phyloP scores from a whole-genome alignment of 257 asterid genomes.

The Solanum ossicruentum region DNA sequence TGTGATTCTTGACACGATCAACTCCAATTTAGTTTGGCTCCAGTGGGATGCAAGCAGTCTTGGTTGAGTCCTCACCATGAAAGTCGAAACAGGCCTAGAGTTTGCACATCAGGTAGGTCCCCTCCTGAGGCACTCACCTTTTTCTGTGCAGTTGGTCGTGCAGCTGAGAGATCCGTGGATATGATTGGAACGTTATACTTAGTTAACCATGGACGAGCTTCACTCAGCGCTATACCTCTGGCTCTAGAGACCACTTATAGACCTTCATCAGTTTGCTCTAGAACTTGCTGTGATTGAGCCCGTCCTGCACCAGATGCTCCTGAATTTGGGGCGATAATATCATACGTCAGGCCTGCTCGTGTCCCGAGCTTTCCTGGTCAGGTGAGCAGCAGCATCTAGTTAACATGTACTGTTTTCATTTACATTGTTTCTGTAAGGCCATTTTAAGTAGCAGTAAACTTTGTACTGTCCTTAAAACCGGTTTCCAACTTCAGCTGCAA shows the following conservation, averaged over 20 bases:
- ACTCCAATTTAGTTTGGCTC: constrained; percentile 47
- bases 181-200: constrained; percentile 48
- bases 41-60: constrained; percentile 37
- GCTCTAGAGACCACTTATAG: constrained; percentile 22
- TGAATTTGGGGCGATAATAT: constrained; percentile 27
- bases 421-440: background rate
- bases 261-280: constrained; percentile 32
- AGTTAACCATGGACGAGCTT: constrained; percentile 38
- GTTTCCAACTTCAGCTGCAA: constrained; percentile 39
- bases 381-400: constrained; percentile 40
- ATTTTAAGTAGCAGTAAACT: background rate
- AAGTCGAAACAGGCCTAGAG: constrained; percentile 25
- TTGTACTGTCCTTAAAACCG: constrained; percentile 29
- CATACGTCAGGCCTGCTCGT: constrained; percentile 41
- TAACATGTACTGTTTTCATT: constrained; percentile 30
- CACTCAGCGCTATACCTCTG: constrained; percentile 29
- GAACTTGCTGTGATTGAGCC: constrained; percentile 27
- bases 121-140: constrained; percentile 58
- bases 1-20: constrained; percentile 37
- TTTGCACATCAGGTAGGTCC: constrained; percentile 45
- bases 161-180: constrained; percentile 31
- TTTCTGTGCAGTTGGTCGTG: constrained; percentile 26
- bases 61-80: constrained; percentile 48
- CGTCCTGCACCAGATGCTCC: constrained; percentile 34
- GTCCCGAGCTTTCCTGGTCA: constrained; percentile 29